Percentiles rank a stretch among this genome's conserved stretches.
These are phyloP conservation scores for Metschnikowia drakensbergensis DNA, from an alignment of 805 yeast species.

Conservation along the genomic window DNA sequence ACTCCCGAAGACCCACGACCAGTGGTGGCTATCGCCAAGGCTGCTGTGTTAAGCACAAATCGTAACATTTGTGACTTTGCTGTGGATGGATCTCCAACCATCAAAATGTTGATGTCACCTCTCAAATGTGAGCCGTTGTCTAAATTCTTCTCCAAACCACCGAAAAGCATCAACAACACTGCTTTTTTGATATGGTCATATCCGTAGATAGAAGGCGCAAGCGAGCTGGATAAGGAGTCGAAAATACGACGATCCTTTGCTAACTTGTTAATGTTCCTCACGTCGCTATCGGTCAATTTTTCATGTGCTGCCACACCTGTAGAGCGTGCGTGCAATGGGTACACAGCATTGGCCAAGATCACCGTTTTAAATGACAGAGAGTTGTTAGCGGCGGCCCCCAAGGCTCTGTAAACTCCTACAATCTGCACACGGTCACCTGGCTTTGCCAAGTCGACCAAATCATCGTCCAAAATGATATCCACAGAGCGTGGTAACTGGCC, in stretches of 20 bases:
- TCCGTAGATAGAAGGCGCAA: constrained; percentile 96
- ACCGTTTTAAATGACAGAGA: constrained; percentile 75
- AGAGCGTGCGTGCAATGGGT: constrained; percentile 83
- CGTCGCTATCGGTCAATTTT: constrained; percentile 71
- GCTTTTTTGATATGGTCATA: constrained; percentile 90
- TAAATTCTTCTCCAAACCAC: constrained; percentile 91
- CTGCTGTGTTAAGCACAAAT: constrained; percentile 91
- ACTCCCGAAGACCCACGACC: constrained; percentile 99
- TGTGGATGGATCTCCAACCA: constrained; percentile 99
- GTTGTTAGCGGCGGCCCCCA: constrained; percentile 66
- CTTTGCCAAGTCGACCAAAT: constrained; percentile 83
- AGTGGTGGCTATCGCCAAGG: constrained; percentile 94
- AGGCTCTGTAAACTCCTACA: constrained; percentile 88
- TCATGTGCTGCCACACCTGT: constrained; percentile 74
- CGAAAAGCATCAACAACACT: constrained; percentile 81
- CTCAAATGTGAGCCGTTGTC: constrained; percentile 95
- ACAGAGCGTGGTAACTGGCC: constrained; percentile 94
- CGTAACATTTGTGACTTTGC: constrained; percentile 95
- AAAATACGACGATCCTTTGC: constrained; percentile 70
- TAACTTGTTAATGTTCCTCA: constrained; percentile 78
- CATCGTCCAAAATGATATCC: constrained; percentile 92
- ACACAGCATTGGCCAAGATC: constrained; percentile 84
- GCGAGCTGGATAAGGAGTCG: constrained; percentile 73
- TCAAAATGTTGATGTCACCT: constrained; percentile 92
- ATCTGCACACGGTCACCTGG: constrained; percentile 96